Base-by-base conservation (phyloP, 352 stramenopile genomes). In the Globisporangium middletonii region DNA sequence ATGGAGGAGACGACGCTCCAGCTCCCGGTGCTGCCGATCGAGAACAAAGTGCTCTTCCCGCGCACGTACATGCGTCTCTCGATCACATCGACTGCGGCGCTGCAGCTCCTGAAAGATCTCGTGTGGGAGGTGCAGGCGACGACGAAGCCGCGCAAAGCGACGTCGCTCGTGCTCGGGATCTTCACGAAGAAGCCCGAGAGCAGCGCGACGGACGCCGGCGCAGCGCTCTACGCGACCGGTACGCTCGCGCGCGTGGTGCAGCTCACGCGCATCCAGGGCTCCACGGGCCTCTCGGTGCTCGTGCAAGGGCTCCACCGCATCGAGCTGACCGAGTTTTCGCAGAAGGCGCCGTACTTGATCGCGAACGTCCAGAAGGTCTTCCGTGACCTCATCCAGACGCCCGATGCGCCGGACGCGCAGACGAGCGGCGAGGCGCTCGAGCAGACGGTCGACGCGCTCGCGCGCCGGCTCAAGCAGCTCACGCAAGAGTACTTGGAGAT, bases 51-150 rank as follows among this genome's bases (percentile, higher is more conserved):
- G 50, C 76, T 92, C 38, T 92, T 92, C 62, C 82, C 82, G 13
- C 71, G 72, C 35, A 88, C 79, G 54, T 89, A 92, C 55, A 65
- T 89, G 64, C 82, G 82, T 37, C 72, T 92, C 26, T 68, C 78
- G 51, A 80, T 89, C 54, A 85, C 74, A 58, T 79, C 77, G 30
- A 52, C 77, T 16, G 74, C 71, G 19, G 76, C 75, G 50, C 67
- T 92, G 59, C 77, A 87, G 65, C 72, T 92, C 43, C 74, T 92
- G 45, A 89, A 92, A 51, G 79, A 92, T 53, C 65, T 89, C 9
- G 73, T 92, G 18, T 92, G 77, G 82, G 77, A 92, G 50, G 76
- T 85, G 15, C 76, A 81, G 33, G 66, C 73, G 44, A 50, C 44
- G 51, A 73, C 67, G 49, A 85, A 78, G 60, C 61, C 71, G n/a